Evolutionary conservation across 2,329 filamentous ascomycete species (phyloP).

Genomic region (Sporothrix curviconia): DNA sequence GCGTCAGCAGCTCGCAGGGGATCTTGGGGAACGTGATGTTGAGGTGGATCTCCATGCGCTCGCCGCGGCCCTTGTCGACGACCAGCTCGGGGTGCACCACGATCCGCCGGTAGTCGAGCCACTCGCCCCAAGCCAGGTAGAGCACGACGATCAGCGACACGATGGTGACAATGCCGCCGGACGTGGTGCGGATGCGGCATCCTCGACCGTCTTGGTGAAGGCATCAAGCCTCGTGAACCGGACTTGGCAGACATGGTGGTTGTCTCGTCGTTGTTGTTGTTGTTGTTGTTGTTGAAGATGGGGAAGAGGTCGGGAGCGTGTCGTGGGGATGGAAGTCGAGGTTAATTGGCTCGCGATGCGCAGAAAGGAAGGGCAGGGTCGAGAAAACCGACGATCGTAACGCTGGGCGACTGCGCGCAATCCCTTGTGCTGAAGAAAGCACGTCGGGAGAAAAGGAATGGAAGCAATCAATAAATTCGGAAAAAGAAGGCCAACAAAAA

Average conservation of each 20-base stretch:
- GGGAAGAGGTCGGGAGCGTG: too few relatives aligned
- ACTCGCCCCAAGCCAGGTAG: slow-evolving; percentile 90
- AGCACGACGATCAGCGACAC: slow-evolving; percentile 80
- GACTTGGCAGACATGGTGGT: slow-evolving; percentile 75
- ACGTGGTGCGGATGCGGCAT: slow-evolving; percentile 95
- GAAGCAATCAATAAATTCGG: too few relatives aligned
- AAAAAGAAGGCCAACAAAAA: too few relatives aligned
- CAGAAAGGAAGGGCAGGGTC: not conserved
- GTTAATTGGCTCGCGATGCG: too few relatives aligned
- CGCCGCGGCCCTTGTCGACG: slow-evolving; percentile 93
- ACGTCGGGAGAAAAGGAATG: too few relatives aligned
- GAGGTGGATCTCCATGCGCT: slow-evolving; percentile 98
- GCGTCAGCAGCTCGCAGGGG: slow-evolving; percentile 88
- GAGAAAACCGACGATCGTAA: slow-evolving; percentile 1
- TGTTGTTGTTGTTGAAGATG: too few relatives aligned
- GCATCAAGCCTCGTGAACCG: slow-evolving; percentile 93
- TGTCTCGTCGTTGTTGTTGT: too few relatives aligned
- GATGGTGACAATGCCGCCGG: slow-evolving; percentile 91
- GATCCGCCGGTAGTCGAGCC: slow-evolving; percentile 83
- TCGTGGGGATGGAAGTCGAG: too few relatives aligned
- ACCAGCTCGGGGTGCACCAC: slow-evolving; percentile 86
- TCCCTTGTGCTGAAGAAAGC: too few relatives aligned
- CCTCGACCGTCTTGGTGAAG: slow-evolving; percentile 98
- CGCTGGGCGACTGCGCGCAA: too few relatives aligned
- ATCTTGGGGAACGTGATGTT: slow-evolving; percentile 93